Evolutionary conservation across 1,284 basidiomycete genomes (phyloP), one percentile per base, ranked within the genome.

Genomic region (Cutaneotrichosporon mucoides): DNA sequence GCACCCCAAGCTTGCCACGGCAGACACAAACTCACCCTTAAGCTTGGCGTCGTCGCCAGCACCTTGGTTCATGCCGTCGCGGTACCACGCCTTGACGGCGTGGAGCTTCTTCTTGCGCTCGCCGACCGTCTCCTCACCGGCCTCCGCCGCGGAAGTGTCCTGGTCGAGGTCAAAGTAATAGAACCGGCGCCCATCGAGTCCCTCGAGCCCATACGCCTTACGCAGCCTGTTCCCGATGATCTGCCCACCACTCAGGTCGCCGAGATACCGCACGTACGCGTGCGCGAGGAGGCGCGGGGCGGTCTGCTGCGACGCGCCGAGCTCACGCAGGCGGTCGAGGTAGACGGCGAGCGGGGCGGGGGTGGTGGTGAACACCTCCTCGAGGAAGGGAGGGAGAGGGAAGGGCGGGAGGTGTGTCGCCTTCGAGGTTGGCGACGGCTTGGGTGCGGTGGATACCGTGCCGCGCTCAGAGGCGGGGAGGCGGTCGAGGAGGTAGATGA

Each of bases 181-280:
- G 76, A 91, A 92, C 38, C 79, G 75, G 38, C 87, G 76, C 0
- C 88, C 88, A 35, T 76, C 68, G 1, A 68, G 69, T 0, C 79
- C 79, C 45, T 82, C 81, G 1, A 90, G 81, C 7, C 76, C 81
- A 70, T 90, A 90, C 10, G 86, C 84, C 75, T 87, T 87, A 15
- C 81, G 81, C 24, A 90, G 78, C 44, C 80, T 81, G 43, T 84
- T 81, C 36, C 85, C 81, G 67, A 92, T 87, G 62, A 84, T 81
- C 78, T 92, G 90, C 0, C 90, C 90, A 13, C 90, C 90, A 50
- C 85, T 87, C 38, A 92, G 81, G 75, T 92, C 90, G 57, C 89
- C 90, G n/a, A 92, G 83, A 76, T 92, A 92, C 41, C 89, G 84
- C 13, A 90, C 88, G 70, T 91, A 91, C 0, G 88, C 83, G 73